These are phyloP conservation scores for Betula pendula DNA, from an alignment of 306 rosid genomes.

Conservation along the genomic window DNA sequence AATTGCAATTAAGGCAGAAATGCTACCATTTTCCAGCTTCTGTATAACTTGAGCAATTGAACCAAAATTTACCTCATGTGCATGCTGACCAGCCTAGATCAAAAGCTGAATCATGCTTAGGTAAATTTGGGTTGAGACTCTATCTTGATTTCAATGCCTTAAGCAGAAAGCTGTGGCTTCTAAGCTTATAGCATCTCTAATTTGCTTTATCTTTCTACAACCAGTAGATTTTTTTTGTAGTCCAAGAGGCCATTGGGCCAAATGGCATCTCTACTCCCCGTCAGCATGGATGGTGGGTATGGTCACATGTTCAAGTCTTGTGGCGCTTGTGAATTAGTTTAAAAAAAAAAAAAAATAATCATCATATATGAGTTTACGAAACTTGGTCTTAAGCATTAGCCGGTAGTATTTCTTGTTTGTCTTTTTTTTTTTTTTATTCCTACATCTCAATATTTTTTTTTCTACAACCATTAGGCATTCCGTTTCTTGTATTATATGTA, in stretches of 20 bases:
- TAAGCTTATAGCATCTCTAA: neutral
- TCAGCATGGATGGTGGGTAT: neutral
- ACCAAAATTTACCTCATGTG: neutral
- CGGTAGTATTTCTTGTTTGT: neutral
- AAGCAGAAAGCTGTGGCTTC: neutral
- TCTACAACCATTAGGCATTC: neutral
- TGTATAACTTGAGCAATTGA: neutral
- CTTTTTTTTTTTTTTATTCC: neutral
- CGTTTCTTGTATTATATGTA: conserved; percentile 4
- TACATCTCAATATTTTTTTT: neutral
- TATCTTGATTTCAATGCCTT: neutral
- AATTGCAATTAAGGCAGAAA: neutral
- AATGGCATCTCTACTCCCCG: neutral
- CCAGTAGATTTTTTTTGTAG: neutral
- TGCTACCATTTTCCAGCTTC: neutral
- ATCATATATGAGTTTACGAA: too few relatives aligned
- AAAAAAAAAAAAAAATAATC: neutral
- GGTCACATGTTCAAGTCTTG: neutral
- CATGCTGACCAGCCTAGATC: neutral
- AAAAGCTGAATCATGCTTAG: too few relatives aligned
- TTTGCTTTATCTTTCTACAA: neutral
- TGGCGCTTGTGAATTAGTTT: neutral
- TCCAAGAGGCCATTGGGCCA: neutral
- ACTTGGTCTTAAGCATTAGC: neutral
- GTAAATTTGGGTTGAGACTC: neutral